These are phyloP conservation scores for Microbotryomycetes sp. DNA, from an alignment of 1,284 basidiomycete genomes.

Conservation along the genomic window DNA sequence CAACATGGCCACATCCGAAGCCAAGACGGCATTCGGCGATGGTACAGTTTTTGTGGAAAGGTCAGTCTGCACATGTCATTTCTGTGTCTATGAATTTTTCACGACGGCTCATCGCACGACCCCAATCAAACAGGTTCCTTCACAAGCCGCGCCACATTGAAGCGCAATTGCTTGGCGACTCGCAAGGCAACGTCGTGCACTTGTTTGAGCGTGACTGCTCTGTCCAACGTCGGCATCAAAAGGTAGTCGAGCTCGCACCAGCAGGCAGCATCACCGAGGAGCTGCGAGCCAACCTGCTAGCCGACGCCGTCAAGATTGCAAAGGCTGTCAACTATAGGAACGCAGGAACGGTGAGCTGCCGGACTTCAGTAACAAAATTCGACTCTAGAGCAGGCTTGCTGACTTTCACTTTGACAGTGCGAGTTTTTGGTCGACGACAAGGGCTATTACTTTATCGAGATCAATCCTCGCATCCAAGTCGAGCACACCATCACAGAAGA, in stretches of 20 bases:
- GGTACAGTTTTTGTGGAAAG: constrained; percentile 98
- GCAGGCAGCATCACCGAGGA: constrained; percentile 89
- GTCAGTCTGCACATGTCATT: constrained; percentile 2
- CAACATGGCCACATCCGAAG: constrained; percentile 88
- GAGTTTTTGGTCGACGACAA: constrained; percentile 78
- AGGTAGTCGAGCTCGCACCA: constrained; percentile 97
- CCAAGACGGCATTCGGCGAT: constrained; percentile 92
- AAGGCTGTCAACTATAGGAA: constrained; percentile 89
- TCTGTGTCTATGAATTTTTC: not conserved
- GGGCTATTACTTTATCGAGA: constrained; percentile 98
- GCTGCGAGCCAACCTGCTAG: constrained; percentile 75
- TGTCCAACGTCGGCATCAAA: constrained; percentile 94
- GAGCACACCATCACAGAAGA: constrained; percentile 90
- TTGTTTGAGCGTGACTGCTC: constrained; percentile 98
- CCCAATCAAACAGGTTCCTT: constrained; percentile 62
- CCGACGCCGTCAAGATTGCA: constrained; percentile 90
- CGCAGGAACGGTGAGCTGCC: constrained; percentile 66
- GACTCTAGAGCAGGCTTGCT: not conserved
- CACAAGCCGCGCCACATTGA: constrained; percentile 96
- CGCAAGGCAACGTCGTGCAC: constrained; percentile 86
- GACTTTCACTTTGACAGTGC: constrained; percentile 40
- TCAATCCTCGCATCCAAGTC: constrained; percentile 80
- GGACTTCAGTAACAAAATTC: not conserved
- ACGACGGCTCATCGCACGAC: not conserved
- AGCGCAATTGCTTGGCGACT: constrained; percentile 90